Percentiles rank a stretch among this genome's conserved stretches.
phyloP scores from a whole-genome alignment of 805 yeast genomes.

The Yarrowia sp. region DNA sequence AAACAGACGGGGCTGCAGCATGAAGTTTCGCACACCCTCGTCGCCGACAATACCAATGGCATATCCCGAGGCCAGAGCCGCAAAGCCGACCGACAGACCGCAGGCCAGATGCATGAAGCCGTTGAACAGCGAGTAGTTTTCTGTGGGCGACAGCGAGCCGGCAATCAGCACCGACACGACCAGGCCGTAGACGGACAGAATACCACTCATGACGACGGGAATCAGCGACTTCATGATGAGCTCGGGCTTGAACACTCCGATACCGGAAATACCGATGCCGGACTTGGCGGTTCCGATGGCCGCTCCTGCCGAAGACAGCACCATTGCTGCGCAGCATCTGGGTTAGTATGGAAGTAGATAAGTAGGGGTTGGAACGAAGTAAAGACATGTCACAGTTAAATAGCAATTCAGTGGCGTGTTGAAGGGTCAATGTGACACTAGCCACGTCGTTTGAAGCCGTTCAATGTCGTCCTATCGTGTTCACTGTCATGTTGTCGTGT shows the following conservation, averaged over 20 bases:
- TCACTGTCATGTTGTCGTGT: not conserved
- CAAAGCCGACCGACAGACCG: constrained; percentile 93
- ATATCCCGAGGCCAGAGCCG: constrained; percentile 94
- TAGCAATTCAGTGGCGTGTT: too few relatives aligned
- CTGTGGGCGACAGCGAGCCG: constrained; percentile 68
- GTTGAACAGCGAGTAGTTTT: constrained; percentile 79
- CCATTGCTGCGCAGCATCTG: constrained; percentile 84
- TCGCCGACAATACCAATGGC: constrained; percentile 95
- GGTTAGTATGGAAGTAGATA: not conserved
- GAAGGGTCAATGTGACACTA: too few relatives aligned
- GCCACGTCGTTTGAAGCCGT: too few relatives aligned
- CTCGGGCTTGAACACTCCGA: constrained; percentile 96
- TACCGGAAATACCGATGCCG: constrained; percentile 97
- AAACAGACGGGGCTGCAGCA: constrained; percentile 84
- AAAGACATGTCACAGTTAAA: too few relatives aligned
- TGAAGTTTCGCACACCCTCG: constrained; percentile 82
- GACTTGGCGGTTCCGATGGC: constrained; percentile 98
- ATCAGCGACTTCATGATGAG: constrained; percentile 85
- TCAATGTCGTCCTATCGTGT: not conserved
- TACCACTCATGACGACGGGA: constrained; percentile 98
- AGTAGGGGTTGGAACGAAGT: not conserved
- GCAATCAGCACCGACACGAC: constrained; percentile 96
- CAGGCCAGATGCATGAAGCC: constrained; percentile 99
- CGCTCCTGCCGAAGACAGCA: constrained; percentile 93
- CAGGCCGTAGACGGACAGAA: constrained; percentile 91